Evolutionary conservation across 2,329 filamentous ascomycete species (phyloP).

Genomic region (Lasiodiplodia citricola): DNA sequence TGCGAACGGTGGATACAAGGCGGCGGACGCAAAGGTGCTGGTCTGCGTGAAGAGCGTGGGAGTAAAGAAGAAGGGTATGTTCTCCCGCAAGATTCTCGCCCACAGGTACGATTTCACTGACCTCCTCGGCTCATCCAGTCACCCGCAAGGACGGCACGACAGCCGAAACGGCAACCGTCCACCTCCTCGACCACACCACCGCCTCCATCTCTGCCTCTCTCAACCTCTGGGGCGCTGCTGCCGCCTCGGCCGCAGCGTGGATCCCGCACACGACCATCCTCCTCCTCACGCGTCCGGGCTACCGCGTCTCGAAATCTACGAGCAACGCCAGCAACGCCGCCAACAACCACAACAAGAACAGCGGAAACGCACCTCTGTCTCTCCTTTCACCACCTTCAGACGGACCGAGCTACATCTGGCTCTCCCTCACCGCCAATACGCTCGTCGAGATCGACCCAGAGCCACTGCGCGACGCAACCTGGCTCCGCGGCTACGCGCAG

Average conservation of each 20-base stretch:
- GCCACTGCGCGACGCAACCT: conserved; percentile 56
- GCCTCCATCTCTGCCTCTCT: conserved; percentile 54
- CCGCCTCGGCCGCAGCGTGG: conserved; percentile 53
- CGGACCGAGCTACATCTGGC: conserved; percentile 26
- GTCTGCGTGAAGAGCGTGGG: conserved; percentile 65
- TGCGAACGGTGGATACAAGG: conserved; percentile 60
- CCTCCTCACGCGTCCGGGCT: conserved; percentile 55
- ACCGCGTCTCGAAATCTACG: conserved; percentile 32
- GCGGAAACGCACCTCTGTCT: no score
- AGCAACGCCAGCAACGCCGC: not conserved
- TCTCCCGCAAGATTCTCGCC: no score
- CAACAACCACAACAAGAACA: not conserved
- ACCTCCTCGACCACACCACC: conserved; percentile 61
- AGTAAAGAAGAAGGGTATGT: conserved; percentile 54
- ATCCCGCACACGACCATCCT: conserved; percentile 56
- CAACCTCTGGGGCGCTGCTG: conserved; percentile 61
- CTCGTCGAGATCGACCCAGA: conserved; percentile 61
- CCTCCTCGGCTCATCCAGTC: conserved; percentile 37
- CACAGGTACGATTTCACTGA: not conserved
- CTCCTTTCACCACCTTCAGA: not conserved
- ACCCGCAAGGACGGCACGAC: conserved; percentile 53
- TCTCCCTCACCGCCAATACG: conserved; percentile 51
- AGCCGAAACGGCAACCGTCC: conserved; percentile 56
- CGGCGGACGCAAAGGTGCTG: conserved; percentile 57
- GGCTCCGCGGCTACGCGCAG: conserved; percentile 58